Percentiles rank a stretch among this genome's conserved stretches.
These are phyloP conservation scores for Acanthamoeba sp. DNA, from an alignment of 208 protist species.

Conservation along the genomic window DNA sequence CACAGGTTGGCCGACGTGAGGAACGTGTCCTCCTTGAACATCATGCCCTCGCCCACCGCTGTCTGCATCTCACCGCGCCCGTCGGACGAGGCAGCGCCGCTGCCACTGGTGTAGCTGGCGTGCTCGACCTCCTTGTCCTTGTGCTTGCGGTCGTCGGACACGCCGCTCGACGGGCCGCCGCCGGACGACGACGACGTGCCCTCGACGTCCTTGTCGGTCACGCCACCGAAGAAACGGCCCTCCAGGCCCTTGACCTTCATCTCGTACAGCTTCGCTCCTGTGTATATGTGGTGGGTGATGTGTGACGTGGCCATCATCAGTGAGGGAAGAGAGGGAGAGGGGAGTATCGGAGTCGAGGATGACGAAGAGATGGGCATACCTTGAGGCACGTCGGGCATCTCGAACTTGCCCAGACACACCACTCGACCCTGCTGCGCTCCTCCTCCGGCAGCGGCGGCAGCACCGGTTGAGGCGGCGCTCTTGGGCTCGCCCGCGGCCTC, in stretches of 20 bases:
- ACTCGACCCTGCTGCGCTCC: neutral
- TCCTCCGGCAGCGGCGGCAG: no score
- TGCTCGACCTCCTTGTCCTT: no score
- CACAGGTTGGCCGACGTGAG: conserved; percentile 7
- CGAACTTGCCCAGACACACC: neutral
- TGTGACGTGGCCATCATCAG: no score
- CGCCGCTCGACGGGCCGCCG: no score
- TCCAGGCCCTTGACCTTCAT: neutral
- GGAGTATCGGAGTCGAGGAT: no score
- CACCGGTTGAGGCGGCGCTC: no score
- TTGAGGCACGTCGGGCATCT: neutral
- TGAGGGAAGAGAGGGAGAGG: no score
- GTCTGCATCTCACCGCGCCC: neutral
- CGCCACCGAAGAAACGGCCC: neutral
- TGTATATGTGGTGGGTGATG: no score
- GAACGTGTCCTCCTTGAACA: neutral
- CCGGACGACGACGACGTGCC: no score
- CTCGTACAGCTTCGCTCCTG: neutral
- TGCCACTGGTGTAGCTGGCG: neutral
- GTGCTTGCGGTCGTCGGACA: neutral
- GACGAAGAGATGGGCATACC: no score
- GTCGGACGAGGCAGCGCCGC: no score
- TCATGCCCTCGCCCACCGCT: neutral
- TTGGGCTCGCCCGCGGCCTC: no score
- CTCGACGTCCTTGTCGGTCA: neutral